Conservation (phyloP, 441 rosid genomes). For the Pelargonium fulgidum region DNA sequence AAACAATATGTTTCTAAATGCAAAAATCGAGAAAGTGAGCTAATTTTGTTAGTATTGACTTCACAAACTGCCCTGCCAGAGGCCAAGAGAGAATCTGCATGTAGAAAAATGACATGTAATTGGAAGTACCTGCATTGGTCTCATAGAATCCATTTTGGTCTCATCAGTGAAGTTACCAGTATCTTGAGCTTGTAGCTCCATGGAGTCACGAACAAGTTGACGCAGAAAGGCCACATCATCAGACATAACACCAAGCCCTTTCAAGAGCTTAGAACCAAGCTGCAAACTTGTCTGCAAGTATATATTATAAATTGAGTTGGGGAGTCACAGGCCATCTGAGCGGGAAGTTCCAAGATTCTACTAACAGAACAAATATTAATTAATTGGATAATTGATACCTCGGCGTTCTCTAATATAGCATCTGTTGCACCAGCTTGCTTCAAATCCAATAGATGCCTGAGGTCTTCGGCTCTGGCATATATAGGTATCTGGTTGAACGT, state of each 20-base stretch:
- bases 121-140: slow-evolving; percentile 46
- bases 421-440: slow-evolving; percentile 91
- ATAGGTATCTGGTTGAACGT: slow-evolving; percentile 56
- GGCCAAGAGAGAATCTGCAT: no score
- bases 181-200: slow-evolving; percentile 82
- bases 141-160: slow-evolving; percentile 37
- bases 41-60: no score
- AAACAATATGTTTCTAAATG: no score
- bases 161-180: slow-evolving; percentile 34
- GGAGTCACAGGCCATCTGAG: neutral
- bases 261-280: slow-evolving; percentile 88
- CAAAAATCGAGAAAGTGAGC: no score
- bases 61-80: neutral
- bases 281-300: slow-evolving; percentile 76
- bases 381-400: slow-evolving; percentile 34
- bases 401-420: slow-evolving; percentile 82
- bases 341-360: no score
- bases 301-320: slow-evolving; percentile 13
- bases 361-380: slow-evolving; percentile 2
- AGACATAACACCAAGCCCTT: slow-evolving; percentile 91
- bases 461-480: slow-evolving; percentile 84
- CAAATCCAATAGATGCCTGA: slow-evolving; percentile 73
- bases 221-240: slow-evolving; percentile 81
- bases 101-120: no score
- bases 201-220: slow-evolving; percentile 65